Conservation (phyloP, 2,329 filamentous ascomycete genomes). For the Aspergillus sergii region DNA sequence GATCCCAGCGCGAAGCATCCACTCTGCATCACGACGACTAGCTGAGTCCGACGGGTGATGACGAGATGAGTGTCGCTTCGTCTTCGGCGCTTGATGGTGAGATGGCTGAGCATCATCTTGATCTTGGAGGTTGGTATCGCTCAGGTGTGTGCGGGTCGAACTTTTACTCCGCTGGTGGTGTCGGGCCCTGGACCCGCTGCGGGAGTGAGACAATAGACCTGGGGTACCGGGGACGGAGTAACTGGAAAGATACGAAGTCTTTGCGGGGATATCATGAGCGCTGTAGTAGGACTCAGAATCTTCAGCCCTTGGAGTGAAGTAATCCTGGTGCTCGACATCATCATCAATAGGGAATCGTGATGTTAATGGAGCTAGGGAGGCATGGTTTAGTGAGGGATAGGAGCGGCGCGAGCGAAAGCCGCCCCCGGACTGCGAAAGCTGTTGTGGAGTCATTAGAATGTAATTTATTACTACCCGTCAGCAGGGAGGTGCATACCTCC, state of each 20-base stretch:
- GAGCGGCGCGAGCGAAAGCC: constrained; percentile 54
- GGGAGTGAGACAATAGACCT: constrained; percentile 46
- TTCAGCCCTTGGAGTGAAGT: constrained; percentile 29
- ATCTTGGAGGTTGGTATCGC: constrained; percentile 39
- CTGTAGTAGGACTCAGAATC: background rate
- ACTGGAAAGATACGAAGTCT: constrained; percentile 44
- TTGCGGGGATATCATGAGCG: constrained; percentile 32
- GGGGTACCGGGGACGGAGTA: constrained; percentile 46
- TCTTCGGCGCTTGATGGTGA: constrained; percentile 19
- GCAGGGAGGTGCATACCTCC: constrained; percentile 24
- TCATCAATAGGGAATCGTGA: constrained; percentile 57
- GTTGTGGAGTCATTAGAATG: constrained; percentile 15
- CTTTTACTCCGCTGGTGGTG: constrained; percentile 37
- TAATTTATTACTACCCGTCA: background rate
- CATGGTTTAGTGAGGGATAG: constrained; percentile 60
- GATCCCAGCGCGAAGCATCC: constrained; percentile 62
- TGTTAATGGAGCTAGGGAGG: constrained; percentile 63
- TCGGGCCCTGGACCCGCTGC: constrained; percentile 40
- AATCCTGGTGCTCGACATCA: constrained; percentile 41
- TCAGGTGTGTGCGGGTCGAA: constrained; percentile 36
- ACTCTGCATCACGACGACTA: constrained; percentile 51
- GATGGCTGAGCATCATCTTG: constrained; percentile 30
- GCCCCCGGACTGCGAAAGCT: constrained; percentile 29
- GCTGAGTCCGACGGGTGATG: constrained; percentile 8
- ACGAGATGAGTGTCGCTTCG: constrained; percentile 4